phyloP scores from a whole-genome alignment of 73 alveolate species.

The Durusdinium trenchii region DNA sequence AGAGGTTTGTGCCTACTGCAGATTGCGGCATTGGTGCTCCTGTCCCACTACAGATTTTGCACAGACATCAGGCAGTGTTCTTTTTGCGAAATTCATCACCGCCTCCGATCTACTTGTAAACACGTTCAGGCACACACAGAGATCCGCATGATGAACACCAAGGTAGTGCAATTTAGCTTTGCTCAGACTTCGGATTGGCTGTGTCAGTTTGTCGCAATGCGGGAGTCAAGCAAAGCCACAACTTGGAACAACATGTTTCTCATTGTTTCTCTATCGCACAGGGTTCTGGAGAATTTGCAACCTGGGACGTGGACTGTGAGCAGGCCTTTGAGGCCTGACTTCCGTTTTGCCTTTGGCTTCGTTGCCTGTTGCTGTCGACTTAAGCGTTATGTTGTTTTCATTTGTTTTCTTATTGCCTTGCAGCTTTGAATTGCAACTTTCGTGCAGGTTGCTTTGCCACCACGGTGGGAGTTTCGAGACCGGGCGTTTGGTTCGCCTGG shows the following conservation, averaged over 20 bases:
- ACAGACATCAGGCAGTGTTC: too few relatives aligned
- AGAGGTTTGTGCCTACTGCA: too few relatives aligned
- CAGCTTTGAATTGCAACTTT: not conserved
- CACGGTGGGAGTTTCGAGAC: conserved; percentile 93
- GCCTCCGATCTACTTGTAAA: too few relatives aligned
- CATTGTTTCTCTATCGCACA: not conserved
- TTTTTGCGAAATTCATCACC: too few relatives aligned
- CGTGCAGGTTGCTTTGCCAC: conserved; percentile 48
- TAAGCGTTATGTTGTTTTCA: not conserved
- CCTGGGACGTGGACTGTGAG: conserved; percentile 56
- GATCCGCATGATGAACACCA: too few relatives aligned
- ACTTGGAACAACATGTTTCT: not conserved
- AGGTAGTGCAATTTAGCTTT: too few relatives aligned
- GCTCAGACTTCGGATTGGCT: too few relatives aligned
- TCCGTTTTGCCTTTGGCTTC: not conserved
- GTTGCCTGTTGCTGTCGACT: not conserved
- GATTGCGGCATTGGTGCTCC: too few relatives aligned
- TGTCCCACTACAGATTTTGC: too few relatives aligned
- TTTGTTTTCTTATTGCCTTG: not conserved
- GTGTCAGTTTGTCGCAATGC: too few relatives aligned
- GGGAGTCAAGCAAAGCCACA: too few relatives aligned
- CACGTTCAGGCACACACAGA: too few relatives aligned
- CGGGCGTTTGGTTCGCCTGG: conserved; percentile 87
- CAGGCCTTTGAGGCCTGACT: conserved; percentile 39
- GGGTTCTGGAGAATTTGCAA: conserved; percentile 29